A percentile compares a stretch with the other conserved stretches of the same genome.
These are phyloP conservation scores for Plasmopara muralis DNA, from an alignment of 352 stramenopile species.

Conservation along the genomic window DNA sequence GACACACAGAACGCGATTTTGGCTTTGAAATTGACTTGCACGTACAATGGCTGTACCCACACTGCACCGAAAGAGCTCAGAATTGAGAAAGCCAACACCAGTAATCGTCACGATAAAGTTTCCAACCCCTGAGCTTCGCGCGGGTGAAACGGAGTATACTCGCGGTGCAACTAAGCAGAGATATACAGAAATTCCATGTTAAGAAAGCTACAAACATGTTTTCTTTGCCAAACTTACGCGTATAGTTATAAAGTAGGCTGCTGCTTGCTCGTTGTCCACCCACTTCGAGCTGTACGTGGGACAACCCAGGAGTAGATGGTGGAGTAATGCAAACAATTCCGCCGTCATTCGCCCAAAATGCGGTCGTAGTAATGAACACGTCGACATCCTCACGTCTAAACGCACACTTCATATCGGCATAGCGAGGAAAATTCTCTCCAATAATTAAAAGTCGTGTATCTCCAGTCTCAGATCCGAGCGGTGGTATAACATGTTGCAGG, in stretches of 20 bases:
- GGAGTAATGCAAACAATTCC: conserved; percentile 23
- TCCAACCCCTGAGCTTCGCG: conserved; percentile 8
- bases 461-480: conserved; percentile 26
- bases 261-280: conserved; percentile 11
- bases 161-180: conserved; percentile 18
- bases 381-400: conserved; percentile 9
- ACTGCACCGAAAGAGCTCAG: conserved; percentile 20
- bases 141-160: conserved; percentile 21
- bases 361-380: conserved; percentile 4
- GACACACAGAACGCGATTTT: conserved; percentile 17
- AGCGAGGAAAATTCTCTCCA: conserved; percentile 20
- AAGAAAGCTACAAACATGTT: background rate
- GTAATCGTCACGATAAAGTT: conserved; percentile 15
- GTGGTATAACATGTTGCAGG: conserved; percentile 24
- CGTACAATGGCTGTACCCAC: conserved; percentile 12
- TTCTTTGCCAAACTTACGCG: conserved; percentile 8
- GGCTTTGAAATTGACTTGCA: conserved; percentile 9
- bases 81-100: conserved; percentile 26
- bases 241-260: conserved; percentile 22
- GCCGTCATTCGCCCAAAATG: conserved; percentile 18
- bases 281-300: conserved; percentile 17
- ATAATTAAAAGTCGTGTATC: conserved; percentile 26
- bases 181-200: background rate
- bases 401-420: conserved; percentile 12
- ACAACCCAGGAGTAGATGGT: conserved; percentile 12